Evolutionary conservation across 192 early-diverging fungal species (phyloP).

Genomic region (Coemansia sp.): DNA sequence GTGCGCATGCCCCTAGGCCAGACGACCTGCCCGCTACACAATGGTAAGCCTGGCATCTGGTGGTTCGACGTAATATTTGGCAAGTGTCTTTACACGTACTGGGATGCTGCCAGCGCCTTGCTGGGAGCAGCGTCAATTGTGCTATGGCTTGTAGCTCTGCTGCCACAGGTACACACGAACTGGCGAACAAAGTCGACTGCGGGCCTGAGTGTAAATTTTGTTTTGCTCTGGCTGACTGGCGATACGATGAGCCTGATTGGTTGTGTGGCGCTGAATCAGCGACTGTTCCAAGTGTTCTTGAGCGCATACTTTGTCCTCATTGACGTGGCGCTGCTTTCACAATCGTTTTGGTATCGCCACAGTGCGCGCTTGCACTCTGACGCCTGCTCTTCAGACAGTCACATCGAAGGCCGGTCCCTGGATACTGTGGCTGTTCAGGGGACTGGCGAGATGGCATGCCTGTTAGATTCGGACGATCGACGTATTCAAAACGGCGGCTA

Average conservation of each 20-base stretch:
- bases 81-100: constrained; percentile 25
- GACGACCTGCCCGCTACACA: constrained; percentile 18
- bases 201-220: constrained; percentile 22
- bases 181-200: constrained; percentile 34
- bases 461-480: not conserved
- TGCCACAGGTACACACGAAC: constrained; percentile 39
- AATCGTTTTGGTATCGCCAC: constrained; percentile 42
- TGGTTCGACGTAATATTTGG: constrained; percentile 22
- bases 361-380: not conserved
- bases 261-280: constrained; percentile 71
- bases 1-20: constrained; percentile 4
- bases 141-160: constrained; percentile 36
- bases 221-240: constrained; percentile 55
- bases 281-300: constrained; percentile 67
- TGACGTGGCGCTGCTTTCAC: constrained; percentile 43
- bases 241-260: constrained; percentile 76
- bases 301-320: constrained; percentile 54
- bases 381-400: not conserved
- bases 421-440: not conserved
- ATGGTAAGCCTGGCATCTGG: constrained; percentile 25
- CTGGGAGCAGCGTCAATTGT: constrained; percentile 23
- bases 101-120: constrained; percentile 18
- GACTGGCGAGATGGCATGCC: not conserved
- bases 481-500: not conserved
- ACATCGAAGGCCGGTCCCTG: not conserved